Evolutionary conservation across 2,329 filamentous ascomycete genomes (phyloP).

Genomic region (Phyllosticta capitalensis): DNA sequence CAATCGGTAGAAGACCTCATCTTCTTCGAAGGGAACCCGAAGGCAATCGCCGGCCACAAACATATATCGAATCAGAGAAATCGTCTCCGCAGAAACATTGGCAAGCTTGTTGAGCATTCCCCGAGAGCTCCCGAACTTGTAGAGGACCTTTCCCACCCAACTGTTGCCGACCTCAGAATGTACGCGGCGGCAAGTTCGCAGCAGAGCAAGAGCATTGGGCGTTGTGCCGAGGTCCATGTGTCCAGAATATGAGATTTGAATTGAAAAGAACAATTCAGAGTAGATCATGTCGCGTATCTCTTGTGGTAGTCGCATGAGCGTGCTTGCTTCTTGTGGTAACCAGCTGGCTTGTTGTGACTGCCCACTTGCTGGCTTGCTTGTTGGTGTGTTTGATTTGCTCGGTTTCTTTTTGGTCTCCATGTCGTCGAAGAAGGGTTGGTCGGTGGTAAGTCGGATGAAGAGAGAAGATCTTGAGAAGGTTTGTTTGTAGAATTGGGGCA

Average conservation of each 20-base stretch:
- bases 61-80: background rate
- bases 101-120: background rate
- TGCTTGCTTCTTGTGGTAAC: background rate
- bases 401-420: too few species aligned
- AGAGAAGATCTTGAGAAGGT: too few species aligned
- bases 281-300: background rate
- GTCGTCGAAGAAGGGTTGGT: too few species aligned
- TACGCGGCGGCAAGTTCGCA: background rate
- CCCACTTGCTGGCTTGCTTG: too few species aligned
- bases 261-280: background rate
- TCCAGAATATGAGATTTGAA: background rate
- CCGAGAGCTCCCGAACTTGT: background rate
- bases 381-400: too few species aligned
- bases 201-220: background rate
- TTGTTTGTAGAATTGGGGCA: too few species aligned
- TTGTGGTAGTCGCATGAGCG: background rate
- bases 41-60: background rate
- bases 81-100: background rate
- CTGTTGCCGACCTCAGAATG: background rate
- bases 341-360: too few species aligned
- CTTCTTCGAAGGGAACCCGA: too few species aligned
- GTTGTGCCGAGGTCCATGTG: too few species aligned
- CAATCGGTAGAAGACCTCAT: too few species aligned
- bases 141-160: background rate
- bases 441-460: too few species aligned